These are phyloP conservation scores for Avena atlantica DNA, from an alignment of 176 grass and related monocot species.

Conservation along the genomic window DNA sequence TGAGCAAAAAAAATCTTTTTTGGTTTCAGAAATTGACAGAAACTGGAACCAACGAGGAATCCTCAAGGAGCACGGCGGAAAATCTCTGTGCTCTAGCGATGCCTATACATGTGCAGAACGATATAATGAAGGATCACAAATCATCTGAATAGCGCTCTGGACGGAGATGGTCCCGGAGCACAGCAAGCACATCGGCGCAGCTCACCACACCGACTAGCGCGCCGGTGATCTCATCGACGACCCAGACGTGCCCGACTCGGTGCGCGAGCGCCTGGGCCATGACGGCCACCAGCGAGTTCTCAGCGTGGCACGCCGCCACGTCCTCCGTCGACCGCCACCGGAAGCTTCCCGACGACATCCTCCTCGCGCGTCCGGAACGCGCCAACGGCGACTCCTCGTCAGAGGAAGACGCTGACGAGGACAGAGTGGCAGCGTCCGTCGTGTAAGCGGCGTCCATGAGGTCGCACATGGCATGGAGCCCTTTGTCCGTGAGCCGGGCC, in stretches of 20 bases:
- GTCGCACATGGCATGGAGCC: constrained; percentile 54
- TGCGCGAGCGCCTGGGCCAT: constrained; percentile 85
- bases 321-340: constrained; percentile 56
- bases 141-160: constrained; percentile 15
- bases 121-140: neutral
- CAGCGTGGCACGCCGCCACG: constrained; percentile 65
- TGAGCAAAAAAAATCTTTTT: too few relatives aligned
- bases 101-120: too few relatives aligned
- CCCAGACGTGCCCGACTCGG: constrained; percentile 86
- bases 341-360: constrained; percentile 47
- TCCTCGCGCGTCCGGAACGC: neutral
- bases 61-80: too few relatives aligned
- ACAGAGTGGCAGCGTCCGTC: neutral
- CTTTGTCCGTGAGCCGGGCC: constrained; percentile 43
- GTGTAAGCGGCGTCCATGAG: constrained; percentile 44
- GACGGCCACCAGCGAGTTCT: constrained; percentile 82
- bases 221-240: constrained; percentile 60
- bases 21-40: too few relatives aligned
- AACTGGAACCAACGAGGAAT: too few relatives aligned
- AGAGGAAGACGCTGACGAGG: constrained; percentile 45
- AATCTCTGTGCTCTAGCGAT: too few relatives aligned
- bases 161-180: constrained; percentile 66
- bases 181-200: constrained; percentile 67
- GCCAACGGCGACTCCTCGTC: constrained; percentile 52
- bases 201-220: constrained; percentile 69